phyloP scores from a whole-genome alignment of 805 yeast genomes.

The Metschnikowia koreensis region DNA sequence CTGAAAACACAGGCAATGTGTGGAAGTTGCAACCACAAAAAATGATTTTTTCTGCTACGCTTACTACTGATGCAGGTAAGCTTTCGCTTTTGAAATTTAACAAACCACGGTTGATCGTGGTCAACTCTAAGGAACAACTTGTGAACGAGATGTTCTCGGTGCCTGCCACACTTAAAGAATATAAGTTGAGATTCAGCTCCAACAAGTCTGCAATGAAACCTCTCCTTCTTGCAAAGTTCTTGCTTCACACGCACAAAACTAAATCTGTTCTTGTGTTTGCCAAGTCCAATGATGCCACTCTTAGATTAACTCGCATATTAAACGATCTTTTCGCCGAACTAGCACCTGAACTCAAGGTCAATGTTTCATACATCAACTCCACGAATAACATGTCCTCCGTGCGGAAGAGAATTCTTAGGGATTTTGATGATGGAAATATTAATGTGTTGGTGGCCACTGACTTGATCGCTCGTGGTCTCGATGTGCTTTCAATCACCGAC shows the following conservation, averaged over 20 bases:
- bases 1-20: constrained; percentile 24
- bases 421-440: constrained; percentile 54
- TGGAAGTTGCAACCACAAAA: constrained; percentile 50
- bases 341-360: constrained; percentile 4
- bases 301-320: constrained; percentile 70
- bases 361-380: constrained; percentile 52
- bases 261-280: constrained; percentile 59
- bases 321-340: constrained; percentile 36
- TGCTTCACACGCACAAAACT: constrained; percentile 32
- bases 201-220: constrained; percentile 61
- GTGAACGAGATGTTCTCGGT: constrained; percentile 58
- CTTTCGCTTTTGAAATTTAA: constrained; percentile 66
- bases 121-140: constrained; percentile 53
- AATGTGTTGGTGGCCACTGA: constrained; percentile 76
- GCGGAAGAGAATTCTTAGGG: constrained; percentile 56
- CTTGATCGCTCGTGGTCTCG: constrained; percentile 93
- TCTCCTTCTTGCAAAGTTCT: constrained; percentile 58
- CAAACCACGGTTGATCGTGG: constrained; percentile 71
- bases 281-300: constrained; percentile 80
- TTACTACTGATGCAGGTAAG: constrained; percentile 90
- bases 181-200: constrained; percentile 39
- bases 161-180: constrained; percentile 53
- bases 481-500: constrained; percentile 62
- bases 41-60: constrained; percentile 86
- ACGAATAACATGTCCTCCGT: constrained; percentile 48